Evolutionary conservation across 768 basidiomycete genomes (phyloP).

Genomic region (Suillus ampliporus): DNA sequence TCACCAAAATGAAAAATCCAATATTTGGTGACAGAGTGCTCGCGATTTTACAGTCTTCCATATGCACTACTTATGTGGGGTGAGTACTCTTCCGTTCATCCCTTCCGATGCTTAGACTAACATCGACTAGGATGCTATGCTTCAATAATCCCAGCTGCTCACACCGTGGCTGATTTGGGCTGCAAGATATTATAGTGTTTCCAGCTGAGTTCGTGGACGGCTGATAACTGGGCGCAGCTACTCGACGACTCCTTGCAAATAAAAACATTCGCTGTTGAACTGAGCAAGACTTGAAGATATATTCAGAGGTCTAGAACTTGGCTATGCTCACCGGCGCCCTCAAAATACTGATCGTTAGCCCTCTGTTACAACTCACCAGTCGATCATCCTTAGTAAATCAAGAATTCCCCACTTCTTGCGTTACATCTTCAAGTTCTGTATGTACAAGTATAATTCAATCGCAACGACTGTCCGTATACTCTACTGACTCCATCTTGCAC

Average conservation of each 20-base stretch:
- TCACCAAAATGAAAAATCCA: neutral
- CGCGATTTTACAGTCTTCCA: slow-evolving; percentile 3
- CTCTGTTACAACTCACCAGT: too few relatives aligned
- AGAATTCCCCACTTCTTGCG: too few relatives aligned
- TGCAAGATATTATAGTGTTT: neutral
- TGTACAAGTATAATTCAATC: neutral
- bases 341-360: too few relatives aligned
- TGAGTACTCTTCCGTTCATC: neutral
- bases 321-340: neutral
- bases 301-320: neutral
- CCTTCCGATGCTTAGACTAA: neutral
- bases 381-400: too few relatives aligned
- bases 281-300: neutral
- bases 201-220: neutral
- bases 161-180: neutral
- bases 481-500: too few relatives aligned
- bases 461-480: too few relatives aligned
- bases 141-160: neutral
- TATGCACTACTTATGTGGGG: slow-evolving; percentile 5
- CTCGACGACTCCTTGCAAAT: neutral
- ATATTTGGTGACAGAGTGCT: neutral
- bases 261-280: neutral
- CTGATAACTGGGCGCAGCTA: neutral
- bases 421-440: neutral
- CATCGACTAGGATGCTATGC: neutral